Percentiles rank a stretch among this genome's conserved stretches.
Conservation (phyloP, 2,329 filamentous ascomycete genomes). For the Metarhizium anisopliae region DNA sequence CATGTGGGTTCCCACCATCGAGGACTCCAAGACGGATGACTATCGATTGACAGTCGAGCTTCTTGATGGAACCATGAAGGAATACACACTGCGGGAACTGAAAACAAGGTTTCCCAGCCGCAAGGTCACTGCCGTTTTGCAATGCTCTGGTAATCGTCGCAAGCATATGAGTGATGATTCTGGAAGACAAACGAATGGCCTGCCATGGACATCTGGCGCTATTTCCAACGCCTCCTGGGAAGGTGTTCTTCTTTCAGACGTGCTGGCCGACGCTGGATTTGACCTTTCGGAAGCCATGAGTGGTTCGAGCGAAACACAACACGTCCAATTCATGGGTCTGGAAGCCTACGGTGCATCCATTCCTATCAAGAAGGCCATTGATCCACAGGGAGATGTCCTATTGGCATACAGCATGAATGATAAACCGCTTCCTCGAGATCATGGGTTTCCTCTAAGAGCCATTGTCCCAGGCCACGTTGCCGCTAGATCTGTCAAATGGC, state of each 20-base stretch:
- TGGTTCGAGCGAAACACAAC: conserved; percentile 30
- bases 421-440: conserved; percentile 50
- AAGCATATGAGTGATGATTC: conserved; percentile 45
- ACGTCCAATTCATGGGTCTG: conserved; percentile 49
- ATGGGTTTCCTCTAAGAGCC: conserved; percentile 55
- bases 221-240: conserved; percentile 53
- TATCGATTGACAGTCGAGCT: conserved; percentile 46
- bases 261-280: conserved; percentile 47
- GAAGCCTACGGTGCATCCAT: conserved; percentile 56
- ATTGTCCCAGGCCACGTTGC: conserved; percentile 59
- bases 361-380: conserved; percentile 47
- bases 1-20: conserved; percentile 50
- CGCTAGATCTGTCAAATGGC: conserved; percentile 61
- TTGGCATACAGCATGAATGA: conserved; percentile 63
- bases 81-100: conserved; percentile 46
- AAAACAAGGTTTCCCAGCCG: conserved; percentile 40
- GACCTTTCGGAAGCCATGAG: conserved; percentile 27
- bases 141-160: conserved; percentile 53
- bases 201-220: conserved; percentile 51
- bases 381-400: conserved; percentile 54
- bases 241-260: conserved; percentile 44
- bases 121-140: conserved; percentile 45
- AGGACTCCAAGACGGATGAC: conserved; percentile 24
- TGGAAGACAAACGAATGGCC: conserved; percentile 40
- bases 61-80: conserved; percentile 40